Conservation (phyloP, 495 filamentous ascomycete genomes). For the Penicillium simplicissimum region DNA sequence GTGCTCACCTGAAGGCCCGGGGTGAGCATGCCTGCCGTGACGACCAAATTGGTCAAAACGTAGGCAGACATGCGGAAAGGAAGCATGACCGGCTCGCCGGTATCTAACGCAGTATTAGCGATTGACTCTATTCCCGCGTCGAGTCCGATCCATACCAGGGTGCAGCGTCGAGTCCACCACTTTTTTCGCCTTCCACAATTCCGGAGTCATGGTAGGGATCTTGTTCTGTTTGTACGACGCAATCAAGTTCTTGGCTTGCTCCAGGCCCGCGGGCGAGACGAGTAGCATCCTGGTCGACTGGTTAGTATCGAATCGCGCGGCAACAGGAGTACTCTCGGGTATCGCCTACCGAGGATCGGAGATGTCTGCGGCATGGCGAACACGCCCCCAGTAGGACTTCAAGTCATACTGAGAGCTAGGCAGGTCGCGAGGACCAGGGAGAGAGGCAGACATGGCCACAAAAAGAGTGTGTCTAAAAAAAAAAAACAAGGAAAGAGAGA, state of each 20-base stretch:
- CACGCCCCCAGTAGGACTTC: slow-evolving; percentile 90
- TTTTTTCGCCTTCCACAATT: slow-evolving; percentile 95
- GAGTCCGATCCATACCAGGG: slow-evolving; percentile 61
- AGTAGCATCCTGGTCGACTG: slow-evolving; percentile 67
- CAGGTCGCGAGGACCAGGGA: slow-evolving; percentile 82
- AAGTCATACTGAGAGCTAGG: slow-evolving; percentile 91
- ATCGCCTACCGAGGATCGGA: slow-evolving; percentile 88
- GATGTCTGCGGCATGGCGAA: slow-evolving; percentile 84
- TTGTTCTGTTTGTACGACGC: slow-evolving; percentile 79
- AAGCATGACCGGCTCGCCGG: slow-evolving; percentile 85
- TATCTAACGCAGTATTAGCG: slow-evolving; percentile 57
- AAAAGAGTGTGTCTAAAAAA: not conserved
- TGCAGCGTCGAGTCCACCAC: slow-evolving; percentile 94
- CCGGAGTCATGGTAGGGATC: slow-evolving; percentile 75
- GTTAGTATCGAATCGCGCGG: slow-evolving; percentile 13
- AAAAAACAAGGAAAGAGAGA: not conserved
- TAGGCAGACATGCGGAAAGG: slow-evolving; percentile 98
- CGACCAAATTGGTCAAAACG: slow-evolving; percentile 88
- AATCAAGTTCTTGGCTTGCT: slow-evolving; percentile 77
- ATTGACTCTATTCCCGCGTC: not conserved
- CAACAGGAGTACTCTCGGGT: not conserved
- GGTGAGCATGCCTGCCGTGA: slow-evolving; percentile 98
- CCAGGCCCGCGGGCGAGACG: slow-evolving; percentile 71
- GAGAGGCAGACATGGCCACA: slow-evolving; percentile 76
- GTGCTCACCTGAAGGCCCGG: slow-evolving; percentile 54